Evolutionary conservation across 73 alveolate genomes (phyloP), one percentile per base, ranked within the genome.

Genomic region (Symbiodinium pilosum): DNA sequence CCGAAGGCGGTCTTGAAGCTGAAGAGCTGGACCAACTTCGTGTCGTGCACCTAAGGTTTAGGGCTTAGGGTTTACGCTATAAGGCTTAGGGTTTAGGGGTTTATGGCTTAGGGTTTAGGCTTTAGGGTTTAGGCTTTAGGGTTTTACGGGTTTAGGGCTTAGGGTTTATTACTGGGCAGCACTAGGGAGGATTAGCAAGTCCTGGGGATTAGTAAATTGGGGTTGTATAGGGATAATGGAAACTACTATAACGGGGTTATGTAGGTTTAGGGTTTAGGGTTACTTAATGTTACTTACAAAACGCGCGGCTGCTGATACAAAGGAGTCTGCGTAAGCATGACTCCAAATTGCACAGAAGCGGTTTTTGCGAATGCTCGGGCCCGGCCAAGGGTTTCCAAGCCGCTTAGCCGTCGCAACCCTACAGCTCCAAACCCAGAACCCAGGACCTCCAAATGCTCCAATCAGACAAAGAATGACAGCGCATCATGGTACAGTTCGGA

Each of bases 1-100:
- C 99, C 99, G 94, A 91, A 99, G 83, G 99, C 94, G 87, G 99
- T 99, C 99, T 98, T 99, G 85, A 99, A 93, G 44, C 99, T 99
- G 99, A 96, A 99, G 94, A 99, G 99, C 68, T 87, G 94, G 86
- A 99, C 98, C 93, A 93, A 52, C 95, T 95, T 93, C 47, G 93
- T 20, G 69, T 99, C 99, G 95, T 99, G 99, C 43, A 87, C 86
- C 87, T 75, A 18, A 16, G 64, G 73, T 56, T 56, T 56, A 56
- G 73, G 73, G 73, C 21, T 56, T 99, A 14, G 73, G 64, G 64
- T 47, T 47, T 47, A 47, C 8, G 64, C 24, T 47, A 11, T 47
- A 47, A 16, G 64, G 64, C 8, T 16, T n/a, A n/a, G n/a, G n/a
- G n/a, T 51, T 51, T 54, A 6, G 24, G 71, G 16, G 71, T 54